Base-by-base conservation (phyloP, 495 filamentous ascomycete species). In the Hamigera avellanea region DNA sequence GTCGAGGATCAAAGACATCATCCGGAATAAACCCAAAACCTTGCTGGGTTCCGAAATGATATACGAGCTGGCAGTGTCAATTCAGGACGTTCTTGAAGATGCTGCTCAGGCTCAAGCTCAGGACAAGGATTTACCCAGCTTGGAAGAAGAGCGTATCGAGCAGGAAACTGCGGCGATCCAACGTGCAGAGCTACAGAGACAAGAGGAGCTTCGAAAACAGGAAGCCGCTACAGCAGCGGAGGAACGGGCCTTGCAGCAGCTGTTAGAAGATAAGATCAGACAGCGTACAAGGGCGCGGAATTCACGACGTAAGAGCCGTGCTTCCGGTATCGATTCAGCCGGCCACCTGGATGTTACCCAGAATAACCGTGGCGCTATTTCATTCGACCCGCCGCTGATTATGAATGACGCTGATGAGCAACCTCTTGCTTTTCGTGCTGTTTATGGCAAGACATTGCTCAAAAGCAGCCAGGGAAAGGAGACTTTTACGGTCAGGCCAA, bases 71-170 rank as follows among this genome's bases (percentile, higher is more conserved):
- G 83, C 84, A 7, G 73, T 81, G 33, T 76, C 79, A 4, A 78
- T 95, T 30, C 79, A 84, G 40, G 91, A 96, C 42, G 75, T 88
- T 13, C 64, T 98, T 14, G 87, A 96, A 52, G 84, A 93, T 58
- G 85, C 83, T 14, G 81, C 84, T 7, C 69, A 80, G 45, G 74
- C 75, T 18, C 78, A 78, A 41, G 80, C 77, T 30, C 71, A 79
- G 33, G 76, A 81, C 12, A 66, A 75, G 36, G 72, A 86, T 33
- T 58, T 95, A 8, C 87, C 86, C 0, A 94, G 86, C 25, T 61
- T 98, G 12, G 87, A 91, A 50, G 87, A 93, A 48, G 88, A 96
- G 54, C 72, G 91, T 18, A 86, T 80, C 8, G 73, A 77, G 21
- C 73, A 78, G 36, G 72, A 76, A 50, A 71, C 72, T 9, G 71